phyloP scores from a whole-genome alignment of 257 asterid species.

The Henckelia pumila region DNA sequence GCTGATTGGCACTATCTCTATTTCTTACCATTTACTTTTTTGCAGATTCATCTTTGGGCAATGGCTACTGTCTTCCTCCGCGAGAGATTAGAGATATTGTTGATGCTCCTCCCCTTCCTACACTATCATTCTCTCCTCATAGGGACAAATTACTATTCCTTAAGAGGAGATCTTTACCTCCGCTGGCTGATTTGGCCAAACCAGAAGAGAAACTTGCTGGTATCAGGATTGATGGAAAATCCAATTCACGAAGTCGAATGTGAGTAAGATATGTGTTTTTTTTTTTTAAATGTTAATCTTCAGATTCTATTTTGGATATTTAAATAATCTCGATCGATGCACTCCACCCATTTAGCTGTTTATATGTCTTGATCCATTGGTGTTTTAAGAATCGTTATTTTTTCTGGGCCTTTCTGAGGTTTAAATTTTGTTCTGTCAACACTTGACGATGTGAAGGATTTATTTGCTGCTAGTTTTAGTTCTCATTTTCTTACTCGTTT shows the following conservation, averaged over 20 bases:
- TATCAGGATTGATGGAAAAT: constrained; percentile 83
- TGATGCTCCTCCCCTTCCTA: constrained; percentile 98
- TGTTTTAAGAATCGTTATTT: background rate
- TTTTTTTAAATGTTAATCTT: too few relatives aligned
- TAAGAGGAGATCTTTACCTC: constrained; percentile 85
- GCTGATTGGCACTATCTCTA: constrained; percentile 9
- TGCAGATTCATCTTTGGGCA: constrained; percentile 45
- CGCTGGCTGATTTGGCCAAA: constrained; percentile 81
- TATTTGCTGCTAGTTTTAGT: background rate
- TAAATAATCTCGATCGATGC: too few relatives aligned
- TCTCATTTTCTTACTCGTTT: constrained; percentile 16
- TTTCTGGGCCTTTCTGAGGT: constrained; percentile 14
- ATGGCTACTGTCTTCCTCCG: constrained; percentile 88
- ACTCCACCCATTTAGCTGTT: background rate
- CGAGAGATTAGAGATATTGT: constrained; percentile 86
- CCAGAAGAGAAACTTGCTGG: constrained; percentile 99
- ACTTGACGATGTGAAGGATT: constrained; percentile 9
- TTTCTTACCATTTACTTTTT: constrained; percentile 25
- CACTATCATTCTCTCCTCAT: constrained; percentile 82
- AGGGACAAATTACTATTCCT: constrained; percentile 86
- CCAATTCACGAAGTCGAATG: constrained; percentile 90
- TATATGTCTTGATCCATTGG: background rate
- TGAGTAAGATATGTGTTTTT: constrained; percentile 36
- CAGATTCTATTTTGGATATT: background rate
- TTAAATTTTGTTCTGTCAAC: constrained; percentile 1